Base-by-base conservation (phyloP, 129 eudicot species). In the Centella asiatica region DNA sequence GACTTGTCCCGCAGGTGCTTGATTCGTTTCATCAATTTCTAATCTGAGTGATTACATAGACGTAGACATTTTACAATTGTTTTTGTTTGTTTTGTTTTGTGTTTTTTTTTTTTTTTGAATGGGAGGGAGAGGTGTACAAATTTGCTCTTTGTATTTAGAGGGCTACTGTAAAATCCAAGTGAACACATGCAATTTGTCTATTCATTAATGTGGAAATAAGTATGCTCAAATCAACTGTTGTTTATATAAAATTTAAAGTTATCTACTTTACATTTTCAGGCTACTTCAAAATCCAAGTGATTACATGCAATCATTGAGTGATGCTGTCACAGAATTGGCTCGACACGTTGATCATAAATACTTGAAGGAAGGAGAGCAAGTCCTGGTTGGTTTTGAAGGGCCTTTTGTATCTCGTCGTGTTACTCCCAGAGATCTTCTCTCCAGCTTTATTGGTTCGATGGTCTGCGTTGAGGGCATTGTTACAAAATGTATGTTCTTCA, bases 401-500 rank as follows among this genome's bases (percentile, higher is more conserved):
- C 99, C 95, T 7, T 93, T 93, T 72, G 99, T 93, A 69, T 93
- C 99, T 2, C 77, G 99, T 49, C 85, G 79, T 69, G 99, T 93
- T 65, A 93, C 99, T 0, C 99, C 99, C 0, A 69, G 99, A 49
- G 99, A 93, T 45, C 89, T 93, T 1, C 84, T 93, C 49, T 93
- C 96, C 2, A 79, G 81, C 57, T 93, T 93, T 64, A 93, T 93
- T 22, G 99, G 99, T 24, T 84, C 99, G 25, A 80, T 87, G 90
- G 99, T 93, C 18, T 84, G 86, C 42, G 96, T 93, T 56, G 99
- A 84, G 61, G 99, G 99, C 67, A 93, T 93, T 62, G 78, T 93
- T 46, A 93, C 99, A 31, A 87, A 85, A 80, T 93, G 99, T 92
- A 84, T 22, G 33, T 32, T 36, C 40, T 44, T 51, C 17, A 14